Evolutionary conservation across 1,284 basidiomycete genomes (phyloP), one percentile per base, ranked within the genome.

Genomic region (Thelephora terrestris): DNA sequence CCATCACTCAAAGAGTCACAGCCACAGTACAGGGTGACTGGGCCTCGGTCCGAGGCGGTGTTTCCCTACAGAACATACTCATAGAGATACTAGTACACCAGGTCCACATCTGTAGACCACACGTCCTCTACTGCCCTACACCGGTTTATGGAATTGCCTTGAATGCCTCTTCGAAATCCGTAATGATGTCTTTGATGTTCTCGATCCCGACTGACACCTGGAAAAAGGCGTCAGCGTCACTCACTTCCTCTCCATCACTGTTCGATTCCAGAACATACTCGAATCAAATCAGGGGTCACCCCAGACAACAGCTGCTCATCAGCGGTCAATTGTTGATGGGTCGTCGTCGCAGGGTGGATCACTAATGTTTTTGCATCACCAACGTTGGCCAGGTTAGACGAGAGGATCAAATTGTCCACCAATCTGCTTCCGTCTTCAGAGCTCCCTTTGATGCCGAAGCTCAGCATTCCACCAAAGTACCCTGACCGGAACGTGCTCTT

Each of bases 301-400:
- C 91, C 91, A 2, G 83, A 73, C 1, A 71, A 63, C 25, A 73
- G 46, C 63, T 85, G 83, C 64, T 92, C 89, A 51, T 78, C 79
- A 24, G 70, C 72, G 3, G 71, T 74, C 49, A 91, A 71, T 65
- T 92, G 90, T 52, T 82, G 74, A 64, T 93, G 91, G 1, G 91
- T 94, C 18, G 91, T 94, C 42, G 79, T 76, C 12, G 81, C 79
- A 7, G 90, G 90, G 62, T 91, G 88, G 57, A 91, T 87, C 34
- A 87, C 84, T 16, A 91, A 75, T 3, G 85, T 89, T 68, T 91
- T 90, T 23, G 85, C 84, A 55, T 90, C 78, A 4, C 81, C 83
- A 24, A 91, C 85, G 60, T 90, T 90, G 16, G 84, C 85, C 16
- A 89, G 70, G 61, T 89, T 73, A 58, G 79, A 85, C 17, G 85